Base-by-base conservation (phyloP, 2,329 filamentous ascomycete species). In the Proliferodiscus dingleyae region DNA sequence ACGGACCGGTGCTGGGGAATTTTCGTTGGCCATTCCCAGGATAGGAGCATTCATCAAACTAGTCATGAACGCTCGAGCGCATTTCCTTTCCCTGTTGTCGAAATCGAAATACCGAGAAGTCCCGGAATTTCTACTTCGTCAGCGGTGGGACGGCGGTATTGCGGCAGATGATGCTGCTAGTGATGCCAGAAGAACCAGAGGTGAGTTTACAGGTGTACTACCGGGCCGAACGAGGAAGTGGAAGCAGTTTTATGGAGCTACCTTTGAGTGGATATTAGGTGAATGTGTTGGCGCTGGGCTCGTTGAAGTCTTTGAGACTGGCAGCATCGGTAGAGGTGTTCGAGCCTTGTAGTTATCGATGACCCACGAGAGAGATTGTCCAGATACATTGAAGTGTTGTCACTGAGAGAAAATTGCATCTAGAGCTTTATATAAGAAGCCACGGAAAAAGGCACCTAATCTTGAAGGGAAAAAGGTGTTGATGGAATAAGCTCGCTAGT, bases 251-350 rank as follows among this genome's bases (percentile, higher is more conserved):
- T 77, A 78, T 58, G 86, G 86, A 0, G 64, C 88, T 49, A 67
- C 74, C 34, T 89, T 88, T 64, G 75, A 83, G 47, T 89, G 83
- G 82, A 71, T 86, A 13, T 61, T 89, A 33, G 80, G 77, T 32
- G 84, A 89, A 63, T 85, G 83, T 34, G 71, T 87, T 19, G 86
- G 85, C 0, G 71, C 80, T 22, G 86, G 86, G 1, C 60, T 83
- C 13, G 74, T 89, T 3, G 85, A 90, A 64, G 67, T 87, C 11
- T 90, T 90, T 62, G 78, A 87, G 59, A 89, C 85, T 10, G 73
- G 81, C 11, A 85, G 79, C 56, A 83, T 89, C n/a, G 85, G 85
- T 1, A 71, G 76, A 49, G 85, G 79, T 9, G 74, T 87, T 47
- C 71, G 80, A 53, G 59, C 54, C 36, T 50, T 64, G 44, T 62